Evolutionary conservation across 192 early-diverging fungal genomes (phyloP).

Genomic region (Backusella liffmaniae): DNA sequence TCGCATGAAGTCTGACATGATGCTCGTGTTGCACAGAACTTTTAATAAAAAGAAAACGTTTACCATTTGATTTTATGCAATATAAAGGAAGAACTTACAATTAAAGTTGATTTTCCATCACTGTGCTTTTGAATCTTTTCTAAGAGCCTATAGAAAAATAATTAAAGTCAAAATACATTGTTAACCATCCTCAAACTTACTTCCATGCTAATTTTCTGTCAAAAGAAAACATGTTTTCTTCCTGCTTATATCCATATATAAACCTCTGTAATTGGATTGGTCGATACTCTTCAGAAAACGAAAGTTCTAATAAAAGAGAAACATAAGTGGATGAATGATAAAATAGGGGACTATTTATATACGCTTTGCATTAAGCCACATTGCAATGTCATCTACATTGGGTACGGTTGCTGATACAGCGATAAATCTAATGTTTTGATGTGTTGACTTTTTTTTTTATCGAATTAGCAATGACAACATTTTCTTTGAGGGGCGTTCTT

Average conservation of each 20-base stretch:
- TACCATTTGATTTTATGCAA: background rate
- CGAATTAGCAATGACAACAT: background rate
- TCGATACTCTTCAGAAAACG: constrained; percentile 70
- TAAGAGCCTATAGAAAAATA: constrained; percentile 24
- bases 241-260: constrained; percentile 45
- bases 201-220: constrained; percentile 56
- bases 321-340: background rate
- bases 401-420: constrained; percentile 73
- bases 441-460: background rate
- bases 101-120: constrained; percentile 27
- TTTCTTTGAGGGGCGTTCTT: background rate
- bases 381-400: constrained; percentile 64
- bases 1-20: constrained; percentile 39
- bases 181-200: constrained; percentile 7
- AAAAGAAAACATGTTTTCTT: constrained; percentile 49
- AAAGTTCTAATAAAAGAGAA: constrained; percentile 11
- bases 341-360: background rate
- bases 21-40: constrained; percentile 43
- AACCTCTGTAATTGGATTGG: constrained; percentile 58
- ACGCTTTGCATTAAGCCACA: constrained; percentile 48
- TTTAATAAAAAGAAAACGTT: background rate
- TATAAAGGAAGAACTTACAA: constrained; percentile 29
- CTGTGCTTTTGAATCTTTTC: constrained; percentile 37
- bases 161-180: background rate
- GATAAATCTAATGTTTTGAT: constrained; percentile 24